Evolutionary conservation across 331 rosid genomes (phyloP).

Genomic region (Quercus lobata): DNA sequence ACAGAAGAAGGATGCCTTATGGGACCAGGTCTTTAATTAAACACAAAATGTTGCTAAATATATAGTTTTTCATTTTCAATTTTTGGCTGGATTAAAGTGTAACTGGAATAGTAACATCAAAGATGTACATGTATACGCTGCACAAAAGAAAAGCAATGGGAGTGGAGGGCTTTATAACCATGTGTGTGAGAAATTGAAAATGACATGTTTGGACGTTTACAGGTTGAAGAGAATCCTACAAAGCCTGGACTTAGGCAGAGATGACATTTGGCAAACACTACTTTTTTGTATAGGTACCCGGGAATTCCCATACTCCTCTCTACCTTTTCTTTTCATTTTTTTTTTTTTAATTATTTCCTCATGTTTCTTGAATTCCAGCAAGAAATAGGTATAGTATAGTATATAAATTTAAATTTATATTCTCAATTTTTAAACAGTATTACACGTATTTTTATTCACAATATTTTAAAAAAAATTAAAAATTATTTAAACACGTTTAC

Average conservation of each 20-base stretch:
- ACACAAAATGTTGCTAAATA: too few relatives aligned
- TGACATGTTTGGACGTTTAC: constrained; percentile 11
- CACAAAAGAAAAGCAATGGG: neutral
- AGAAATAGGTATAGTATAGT: too few relatives aligned
- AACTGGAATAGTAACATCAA: neutral
- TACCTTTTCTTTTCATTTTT: neutral
- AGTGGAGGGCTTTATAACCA: neutral
- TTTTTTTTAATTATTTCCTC: neutral
- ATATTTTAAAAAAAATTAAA: too few relatives aligned
- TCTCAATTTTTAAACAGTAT: too few relatives aligned
- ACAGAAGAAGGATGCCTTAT: too few relatives aligned
- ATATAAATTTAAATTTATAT: too few relatives aligned
- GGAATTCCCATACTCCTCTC: neutral
- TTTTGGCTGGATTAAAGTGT: too few relatives aligned
- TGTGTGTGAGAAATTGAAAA: neutral
- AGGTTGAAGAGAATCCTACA: constrained; percentile 17
- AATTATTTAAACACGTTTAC: too few relatives aligned
- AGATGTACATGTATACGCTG: neutral
- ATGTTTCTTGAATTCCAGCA: neutral
- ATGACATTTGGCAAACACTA: constrained; percentile 1
- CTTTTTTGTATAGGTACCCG: neutral
- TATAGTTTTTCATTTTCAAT: too few relatives aligned
- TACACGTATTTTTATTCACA: rapidly evolving
- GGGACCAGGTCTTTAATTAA: too few relatives aligned
- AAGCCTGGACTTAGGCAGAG: constrained; percentile 14